phyloP scores from a whole-genome alignment of 192 early-diverging fungal species.

The Jimgerdemannia lactiflua region DNA sequence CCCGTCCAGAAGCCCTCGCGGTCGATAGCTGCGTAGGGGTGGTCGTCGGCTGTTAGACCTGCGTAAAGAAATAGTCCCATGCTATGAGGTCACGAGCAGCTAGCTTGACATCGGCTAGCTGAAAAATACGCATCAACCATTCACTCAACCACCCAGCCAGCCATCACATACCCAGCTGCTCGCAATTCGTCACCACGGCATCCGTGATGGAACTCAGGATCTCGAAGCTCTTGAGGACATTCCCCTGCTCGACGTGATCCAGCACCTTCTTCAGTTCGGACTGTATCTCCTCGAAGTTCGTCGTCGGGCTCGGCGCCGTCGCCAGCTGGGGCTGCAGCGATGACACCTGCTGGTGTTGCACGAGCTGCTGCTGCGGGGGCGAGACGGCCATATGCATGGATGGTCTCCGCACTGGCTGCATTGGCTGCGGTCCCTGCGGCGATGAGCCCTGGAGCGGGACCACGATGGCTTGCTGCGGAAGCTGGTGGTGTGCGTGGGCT shows the following conservation, averaged over 20 bases:
- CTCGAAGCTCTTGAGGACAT: slow-evolving; percentile 65
- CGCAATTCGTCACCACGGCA: slow-evolving; percentile 65
- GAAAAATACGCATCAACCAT: not conserved
- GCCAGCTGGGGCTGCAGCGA: not conserved
- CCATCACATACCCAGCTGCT: slow-evolving; percentile 46
- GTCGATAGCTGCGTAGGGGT: slow-evolving; percentile 54
- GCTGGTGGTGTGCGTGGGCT: not conserved
- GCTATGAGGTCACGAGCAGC: not conserved
- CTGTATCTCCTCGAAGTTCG: slow-evolving; percentile 51
- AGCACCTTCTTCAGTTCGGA: slow-evolving; percentile 62
- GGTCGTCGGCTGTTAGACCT: slow-evolving; percentile 56
- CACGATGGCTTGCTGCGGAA: not conserved
- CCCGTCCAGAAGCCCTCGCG: slow-evolving; percentile 70
- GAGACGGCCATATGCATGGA: not conserved
- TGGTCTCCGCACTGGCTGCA: too few species aligned
- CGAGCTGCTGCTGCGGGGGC: not conserved
- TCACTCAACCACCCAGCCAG: not conserved
- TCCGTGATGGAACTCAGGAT: slow-evolving; percentile 65
- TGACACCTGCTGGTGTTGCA: not conserved
- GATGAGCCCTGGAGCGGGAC: too few species aligned
- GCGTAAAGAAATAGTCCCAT: not conserved
- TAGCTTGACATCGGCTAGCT: slow-evolving; percentile 4
- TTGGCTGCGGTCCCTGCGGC: too few species aligned
- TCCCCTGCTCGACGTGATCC: slow-evolving; percentile 56
- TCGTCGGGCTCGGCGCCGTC: not conserved